Evolutionary conservation across 352 stramenopile genomes (phyloP).

Genomic region (Phytophthora podocarpi): DNA sequence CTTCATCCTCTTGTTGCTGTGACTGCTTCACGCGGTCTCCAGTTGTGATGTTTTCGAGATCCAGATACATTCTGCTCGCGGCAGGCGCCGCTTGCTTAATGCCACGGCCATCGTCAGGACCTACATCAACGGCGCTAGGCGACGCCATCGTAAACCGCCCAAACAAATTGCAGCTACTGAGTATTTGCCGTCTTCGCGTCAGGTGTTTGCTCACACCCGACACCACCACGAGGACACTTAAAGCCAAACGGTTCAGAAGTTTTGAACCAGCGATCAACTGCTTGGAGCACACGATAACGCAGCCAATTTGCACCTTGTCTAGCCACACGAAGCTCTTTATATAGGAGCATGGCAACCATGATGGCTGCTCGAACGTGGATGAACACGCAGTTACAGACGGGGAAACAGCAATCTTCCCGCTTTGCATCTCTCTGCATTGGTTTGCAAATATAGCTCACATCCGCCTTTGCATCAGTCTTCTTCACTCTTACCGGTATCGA

Average conservation of each 20-base stretch:
- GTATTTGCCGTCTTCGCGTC: too few relatives aligned
- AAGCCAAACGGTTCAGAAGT: too few relatives aligned
- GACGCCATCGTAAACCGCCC: constrained; percentile 26
- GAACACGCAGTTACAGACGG: constrained; percentile 1
- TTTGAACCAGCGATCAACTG: too few relatives aligned
- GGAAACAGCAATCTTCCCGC: constrained; percentile 31
- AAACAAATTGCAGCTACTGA: too few relatives aligned
- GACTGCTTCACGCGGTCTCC: not conserved
- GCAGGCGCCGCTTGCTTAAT: not conserved
- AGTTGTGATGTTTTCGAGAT: constrained; percentile 33
- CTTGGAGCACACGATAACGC: not conserved
- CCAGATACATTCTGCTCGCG: constrained; percentile 25
- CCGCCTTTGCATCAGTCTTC: not conserved
- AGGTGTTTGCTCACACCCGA: too few relatives aligned
- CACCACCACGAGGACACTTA: too few relatives aligned
- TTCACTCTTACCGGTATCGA: not conserved
- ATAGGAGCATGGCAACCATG: constrained; percentile 6
- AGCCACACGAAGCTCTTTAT: constrained; percentile 15
- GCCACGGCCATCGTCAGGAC: not conserved
- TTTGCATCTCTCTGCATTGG: constrained; percentile 11
- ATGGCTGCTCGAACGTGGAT: constrained; percentile 5
- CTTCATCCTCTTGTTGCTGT: constrained; percentile 10
- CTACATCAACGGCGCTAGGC: not conserved
- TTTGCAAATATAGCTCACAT: constrained; percentile 17
- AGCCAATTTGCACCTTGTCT: constrained; percentile 17